Percentiles rank a stretch among this genome's conserved stretches.
These are phyloP conservation scores for Boletus vermiculosoides DNA, from an alignment of 768 basidiomycete genomes.

Conservation along the genomic window DNA sequence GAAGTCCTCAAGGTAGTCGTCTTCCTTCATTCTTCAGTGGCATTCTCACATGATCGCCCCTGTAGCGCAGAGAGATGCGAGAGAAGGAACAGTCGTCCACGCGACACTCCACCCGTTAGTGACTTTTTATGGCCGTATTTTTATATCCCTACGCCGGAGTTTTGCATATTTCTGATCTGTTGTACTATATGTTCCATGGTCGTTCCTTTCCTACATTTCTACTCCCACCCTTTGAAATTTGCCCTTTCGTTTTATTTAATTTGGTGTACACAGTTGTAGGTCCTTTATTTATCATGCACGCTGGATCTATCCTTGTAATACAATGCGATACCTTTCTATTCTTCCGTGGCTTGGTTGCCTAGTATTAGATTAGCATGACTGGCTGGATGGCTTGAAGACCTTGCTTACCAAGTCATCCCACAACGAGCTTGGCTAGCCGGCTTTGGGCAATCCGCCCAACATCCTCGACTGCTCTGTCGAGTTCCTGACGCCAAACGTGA, in stretches of 20 bases:
- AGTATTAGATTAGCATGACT: not conserved
- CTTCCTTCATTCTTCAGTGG: not conserved
- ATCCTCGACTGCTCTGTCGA: constrained; percentile 70
- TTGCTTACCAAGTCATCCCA: constrained; percentile 4
- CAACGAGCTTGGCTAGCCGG: constrained; percentile 43
- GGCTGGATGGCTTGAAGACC: not conserved
- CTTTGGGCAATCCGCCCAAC: constrained; percentile 76
- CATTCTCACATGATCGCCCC: constrained; percentile 7
- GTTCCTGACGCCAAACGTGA: constrained; percentile 61
- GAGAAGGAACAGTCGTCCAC: constrained; percentile 24
- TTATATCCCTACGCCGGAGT: constrained; percentile 26
- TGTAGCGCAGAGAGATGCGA: constrained; percentile 33
- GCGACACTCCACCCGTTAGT: constrained; percentile 13
- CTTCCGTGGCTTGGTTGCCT: not conserved
- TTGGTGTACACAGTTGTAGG: constrained; percentile 13
- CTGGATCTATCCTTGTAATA: constrained; percentile 14
- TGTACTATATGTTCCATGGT: constrained; percentile 21
- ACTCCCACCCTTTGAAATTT: not conserved
- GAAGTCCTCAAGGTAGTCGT: constrained; percentile 49
- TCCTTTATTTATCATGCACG: not conserved
- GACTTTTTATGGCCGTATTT: constrained; percentile 32
- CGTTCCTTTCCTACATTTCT: constrained; percentile 5
- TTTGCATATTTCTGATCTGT: constrained; percentile 24
- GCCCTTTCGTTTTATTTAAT: not conserved
- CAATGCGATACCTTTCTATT: constrained; percentile 7